Evolutionary conservation across 2,329 filamentous ascomycete species (phyloP), one percentile per base, ranked within the genome.

Genomic region (Fusarium odoratissimum): DNA sequence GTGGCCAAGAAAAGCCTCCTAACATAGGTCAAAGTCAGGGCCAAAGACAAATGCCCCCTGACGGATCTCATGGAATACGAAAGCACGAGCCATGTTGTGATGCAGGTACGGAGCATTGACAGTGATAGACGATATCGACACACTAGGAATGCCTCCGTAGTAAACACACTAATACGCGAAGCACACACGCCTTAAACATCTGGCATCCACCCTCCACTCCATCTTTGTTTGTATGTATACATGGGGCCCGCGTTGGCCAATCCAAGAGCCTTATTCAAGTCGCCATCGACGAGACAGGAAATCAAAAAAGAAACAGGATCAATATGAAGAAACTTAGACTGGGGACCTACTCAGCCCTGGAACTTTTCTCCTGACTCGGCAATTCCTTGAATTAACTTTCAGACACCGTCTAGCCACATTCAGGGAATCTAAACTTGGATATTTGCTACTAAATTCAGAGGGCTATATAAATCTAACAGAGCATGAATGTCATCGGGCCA

Each of bases 41-140:
- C 54, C 65, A 55, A 58, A 19, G 56, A 57, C 37, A 46, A 48
- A 68, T 64, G 59, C 59, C 75, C 75, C 75, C 71, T 76, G 72
- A 71, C 57, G 73, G 56, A 68, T 64, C 66, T 70, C 65, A 49
- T 57, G 52, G 58, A 72, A 75, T 72, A 77, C 75, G 71, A 76
- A 76, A 75, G 75, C 75, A 76, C 75, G 67, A 76, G 72, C 75
- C 75, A 76, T 54, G 61, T 56, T 72, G 57, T 56, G 63, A 77
- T 72, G 75, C 75, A 77, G 75, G 75, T 75, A 77, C 75, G 46
- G 42, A 63, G 65, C 64, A 63, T 51, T 68, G 54, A 48, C 17
- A 23, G 28, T 28, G 37, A 68, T 41, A 28, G 61, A 61, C 65
- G 60, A 60, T 57, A 49, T 45, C 57, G 60, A 40, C 65, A 61